Conservation (phyloP, 1,284 basidiomycete genomes). For the Malassezia restricta region DNA sequence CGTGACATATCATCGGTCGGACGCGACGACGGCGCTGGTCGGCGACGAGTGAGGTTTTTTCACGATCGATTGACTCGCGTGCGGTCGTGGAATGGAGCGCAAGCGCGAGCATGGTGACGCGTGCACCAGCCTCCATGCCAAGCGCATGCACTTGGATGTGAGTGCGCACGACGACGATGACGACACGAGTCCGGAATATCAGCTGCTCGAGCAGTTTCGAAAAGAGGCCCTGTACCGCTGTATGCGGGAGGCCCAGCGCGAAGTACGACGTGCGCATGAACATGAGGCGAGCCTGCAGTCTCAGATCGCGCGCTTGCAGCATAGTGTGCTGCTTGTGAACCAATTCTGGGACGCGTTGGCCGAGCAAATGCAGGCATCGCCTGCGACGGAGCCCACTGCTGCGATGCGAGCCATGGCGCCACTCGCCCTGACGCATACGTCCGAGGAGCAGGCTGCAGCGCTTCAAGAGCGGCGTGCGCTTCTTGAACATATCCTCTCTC, state of each 20-base stretch:
- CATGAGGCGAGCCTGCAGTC: slow-evolving; percentile 7
- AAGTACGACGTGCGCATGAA: slow-evolving; percentile 19
- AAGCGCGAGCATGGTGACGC: slow-evolving; percentile 23
- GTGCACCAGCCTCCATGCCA: not conserved
- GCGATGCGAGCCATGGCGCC: not conserved
- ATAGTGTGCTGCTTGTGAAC: slow-evolving; percentile 20
- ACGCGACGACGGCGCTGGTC: not conserved
- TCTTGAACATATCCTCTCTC: not conserved
- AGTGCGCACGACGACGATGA: slow-evolving; percentile 20
- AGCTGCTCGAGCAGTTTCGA: slow-evolving; percentile 26
- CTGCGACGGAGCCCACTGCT: not conserved
- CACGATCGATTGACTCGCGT: no score
- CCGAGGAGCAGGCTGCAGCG: not conserved
- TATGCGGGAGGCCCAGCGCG: slow-evolving; percentile 30
- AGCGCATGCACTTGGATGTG: slow-evolving; percentile 15
- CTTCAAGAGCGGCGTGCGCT: not conserved
- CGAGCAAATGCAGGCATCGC: not conserved
- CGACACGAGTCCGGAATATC: slow-evolving; percentile 18
- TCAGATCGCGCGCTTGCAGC: slow-evolving; percentile 19
- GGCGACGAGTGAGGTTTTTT: no score
- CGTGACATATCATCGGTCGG: not conserved
- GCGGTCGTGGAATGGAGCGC: slow-evolving; percentile 17
- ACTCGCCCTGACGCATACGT: not conserved
- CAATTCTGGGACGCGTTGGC: slow-evolving; percentile 25
- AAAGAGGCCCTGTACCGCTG: slow-evolving; percentile 41